Conservation (phyloP, 345 rosid genomes). For the Hypericum perforatum region DNA sequence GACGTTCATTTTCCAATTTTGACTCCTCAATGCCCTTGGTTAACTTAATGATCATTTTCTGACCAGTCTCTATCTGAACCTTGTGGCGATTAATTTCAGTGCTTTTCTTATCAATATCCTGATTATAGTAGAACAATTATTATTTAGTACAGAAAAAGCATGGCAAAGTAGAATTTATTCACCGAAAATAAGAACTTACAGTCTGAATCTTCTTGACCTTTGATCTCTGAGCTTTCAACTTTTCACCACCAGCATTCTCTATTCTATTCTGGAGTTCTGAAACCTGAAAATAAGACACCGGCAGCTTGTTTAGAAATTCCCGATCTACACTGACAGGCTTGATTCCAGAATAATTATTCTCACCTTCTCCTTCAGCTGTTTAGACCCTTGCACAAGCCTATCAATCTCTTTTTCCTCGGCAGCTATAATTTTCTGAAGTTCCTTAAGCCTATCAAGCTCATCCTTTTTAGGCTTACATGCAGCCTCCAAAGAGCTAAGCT, state of each 20-base stretch:
- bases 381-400: constrained; percentile 55
- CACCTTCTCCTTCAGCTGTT: constrained; percentile 70
- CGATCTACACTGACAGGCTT: background rate
- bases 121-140: constrained; percentile 10
- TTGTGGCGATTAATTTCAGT: constrained; percentile 85
- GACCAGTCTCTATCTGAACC: constrained; percentile 79
- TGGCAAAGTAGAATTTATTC: constrained; percentile 7
- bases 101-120: constrained; percentile 80
- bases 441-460: constrained; percentile 54
- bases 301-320: background rate
- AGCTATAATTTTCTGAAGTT: constrained; percentile 47
- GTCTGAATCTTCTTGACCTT: constrained; percentile 77
- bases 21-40: constrained; percentile 78
- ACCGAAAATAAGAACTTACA: constrained; percentile 40
- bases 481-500: constrained; percentile 66
- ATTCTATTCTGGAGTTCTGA: constrained; percentile 66
- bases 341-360: constrained; percentile 10
- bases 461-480: constrained; percentile 70
- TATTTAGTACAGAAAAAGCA: constrained; percentile 15
- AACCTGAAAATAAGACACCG: constrained; percentile 38
- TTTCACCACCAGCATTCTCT: constrained; percentile 89
- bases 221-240: constrained; percentile 60
- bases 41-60: constrained; percentile 80
- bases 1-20: constrained; percentile 62
- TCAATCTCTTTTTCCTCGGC: constrained; percentile 67